A percentile compares a stretch with the other conserved stretches of the same genome.
These are phyloP conservation scores for Thamnidium elegans DNA, from an alignment of 192 early-diverging fungal species.

Conservation along the genomic window DNA sequence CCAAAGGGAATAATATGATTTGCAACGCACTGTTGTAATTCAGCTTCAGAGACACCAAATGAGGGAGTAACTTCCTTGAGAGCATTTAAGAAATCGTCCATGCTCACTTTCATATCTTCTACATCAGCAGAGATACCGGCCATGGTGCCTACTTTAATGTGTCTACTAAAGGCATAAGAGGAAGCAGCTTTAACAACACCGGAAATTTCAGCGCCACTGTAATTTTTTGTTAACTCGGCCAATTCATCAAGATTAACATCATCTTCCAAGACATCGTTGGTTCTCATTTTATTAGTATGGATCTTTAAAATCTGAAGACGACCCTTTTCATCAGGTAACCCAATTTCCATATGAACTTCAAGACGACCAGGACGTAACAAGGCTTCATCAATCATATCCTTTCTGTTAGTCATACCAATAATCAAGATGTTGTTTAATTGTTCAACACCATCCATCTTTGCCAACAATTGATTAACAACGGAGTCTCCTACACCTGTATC, in stretches of 20 bases:
- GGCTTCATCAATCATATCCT: conserved; percentile 98
- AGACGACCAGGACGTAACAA: conserved; percentile 92
- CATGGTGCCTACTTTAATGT: conserved; percentile 86
- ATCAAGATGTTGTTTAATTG: conserved; percentile 97
- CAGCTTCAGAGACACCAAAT: conserved; percentile 92
- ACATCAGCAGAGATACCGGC: conserved; percentile 82
- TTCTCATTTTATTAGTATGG: conserved; percentile 83
- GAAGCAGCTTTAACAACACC: conserved; percentile 89
- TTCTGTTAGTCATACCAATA: conserved; percentile 98
- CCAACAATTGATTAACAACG: conserved; percentile 94
- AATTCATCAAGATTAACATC: conserved; percentile 87
- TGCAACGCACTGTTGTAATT: conserved; percentile 78
- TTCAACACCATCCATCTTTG: conserved; percentile 99
- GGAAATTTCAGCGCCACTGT: conserved; percentile 94
- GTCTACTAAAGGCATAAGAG: conserved; percentile 94
- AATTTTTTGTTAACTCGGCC: conserved; percentile 91
- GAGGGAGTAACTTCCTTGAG: conserved; percentile 91
- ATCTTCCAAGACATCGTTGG: conserved; percentile 71
- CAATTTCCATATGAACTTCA: conserved; percentile 97
- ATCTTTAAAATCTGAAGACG: conserved; percentile 95
- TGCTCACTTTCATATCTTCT: conserved; percentile 82
- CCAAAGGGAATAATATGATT: conserved; percentile 86
- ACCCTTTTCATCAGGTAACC: conserved; percentile 88
- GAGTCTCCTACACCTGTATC: conserved; percentile 95
- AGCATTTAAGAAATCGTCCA: conserved; percentile 84